Base-by-base conservation (phyloP, 352 stramenopile species). In the Phytophthora colocasiae region DNA sequence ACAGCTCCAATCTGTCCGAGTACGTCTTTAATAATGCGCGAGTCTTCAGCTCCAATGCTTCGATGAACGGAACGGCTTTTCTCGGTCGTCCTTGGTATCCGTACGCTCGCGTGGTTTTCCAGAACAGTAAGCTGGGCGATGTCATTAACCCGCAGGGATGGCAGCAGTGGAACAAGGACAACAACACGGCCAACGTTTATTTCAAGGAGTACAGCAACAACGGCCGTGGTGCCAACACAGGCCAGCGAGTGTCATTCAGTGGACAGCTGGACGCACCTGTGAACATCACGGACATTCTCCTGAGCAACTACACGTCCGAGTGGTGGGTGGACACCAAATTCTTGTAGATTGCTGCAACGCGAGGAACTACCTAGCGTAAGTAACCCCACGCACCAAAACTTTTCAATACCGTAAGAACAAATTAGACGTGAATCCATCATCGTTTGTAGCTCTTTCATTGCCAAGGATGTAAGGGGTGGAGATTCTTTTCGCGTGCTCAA, bases 191-290 rank as follows among this genome's bases (percentile, higher is more conserved):
- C 3, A 57, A 57, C 17, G 56, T 64, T 36, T 64, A 64, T 45
- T 64, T 64, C 17, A 64, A 64, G 56, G 56, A 64, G 46, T 64
- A 50, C 36, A 64, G 57, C 56, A 64, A 64, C 46, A 6, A 32
- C 12, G 56, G 56, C 6, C n/a, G 32, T 4, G 56, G 56, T 0
- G 56, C 45, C 10, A 26, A 15, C 10, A 63, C 17, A 2, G 27
- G 32, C 2, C 22, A 56, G 45, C 56, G 56, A 4, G 56, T 50
- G 22, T 4, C 14, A 1, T 63, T 63, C 36, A 56, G 56, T 9
- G 56, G 56, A 2, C 44, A 63, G 12, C 24, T 63, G 15, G n/a
- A 48, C 6, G 45, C 24, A 10, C n/a, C 56, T n/a, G 56, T 56
- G 32, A 8, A 19, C 8, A 63, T 56, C 6, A 43, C 32, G 10